phyloP scores from a whole-genome alignment of 257 asterid species.

The Solanum megistacrolobum region DNA sequence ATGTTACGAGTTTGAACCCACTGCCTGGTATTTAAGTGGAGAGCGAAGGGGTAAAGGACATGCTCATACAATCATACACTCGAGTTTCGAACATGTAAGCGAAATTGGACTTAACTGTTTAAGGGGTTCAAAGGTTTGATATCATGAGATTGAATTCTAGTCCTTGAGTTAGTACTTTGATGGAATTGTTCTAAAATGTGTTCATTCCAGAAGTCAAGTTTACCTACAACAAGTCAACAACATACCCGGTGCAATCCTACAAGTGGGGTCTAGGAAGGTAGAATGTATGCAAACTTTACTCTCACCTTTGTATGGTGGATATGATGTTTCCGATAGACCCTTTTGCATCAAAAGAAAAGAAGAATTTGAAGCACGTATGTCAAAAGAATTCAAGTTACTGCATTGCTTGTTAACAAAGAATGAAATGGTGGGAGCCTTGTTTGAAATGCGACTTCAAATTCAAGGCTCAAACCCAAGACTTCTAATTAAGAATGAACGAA shows the following conservation, averaged over 20 bases:
- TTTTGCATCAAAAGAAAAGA: background rate
- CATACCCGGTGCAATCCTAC: background rate
- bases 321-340: rapidly evolving
- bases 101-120: background rate
- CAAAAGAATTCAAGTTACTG: background rate
- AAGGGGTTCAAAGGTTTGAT: background rate
- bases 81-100: background rate
- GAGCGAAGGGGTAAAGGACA: background rate
- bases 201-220: background rate
- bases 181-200: background rate
- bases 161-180: background rate
- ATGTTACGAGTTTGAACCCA: background rate
- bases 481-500: background rate
- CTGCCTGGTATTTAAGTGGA: background rate
- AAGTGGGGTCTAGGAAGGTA: rapidly evolving
- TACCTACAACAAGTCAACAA: background rate
- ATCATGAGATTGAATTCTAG: background rate
- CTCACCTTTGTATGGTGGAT: background rate
- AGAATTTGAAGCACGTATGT: background rate
- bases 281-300: background rate
- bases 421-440: background rate
- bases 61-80: background rate
- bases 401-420: background rate
- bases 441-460: background rate
- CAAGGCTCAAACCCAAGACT: background rate